Evolutionary conservation across 768 basidiomycete species (phyloP).

Genomic region (Multifurca ochricompacta): DNA sequence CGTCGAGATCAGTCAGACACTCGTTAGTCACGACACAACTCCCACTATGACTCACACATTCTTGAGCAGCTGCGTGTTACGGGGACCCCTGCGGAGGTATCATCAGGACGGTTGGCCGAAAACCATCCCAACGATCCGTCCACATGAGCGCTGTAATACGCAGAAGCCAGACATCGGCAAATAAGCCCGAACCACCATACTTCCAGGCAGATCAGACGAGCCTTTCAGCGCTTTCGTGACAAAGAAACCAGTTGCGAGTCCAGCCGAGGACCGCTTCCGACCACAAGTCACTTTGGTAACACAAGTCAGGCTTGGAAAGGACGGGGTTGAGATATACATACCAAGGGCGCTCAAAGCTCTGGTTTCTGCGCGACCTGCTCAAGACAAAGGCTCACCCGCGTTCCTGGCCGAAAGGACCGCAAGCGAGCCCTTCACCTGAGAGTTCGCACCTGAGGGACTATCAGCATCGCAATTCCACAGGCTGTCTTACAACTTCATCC

Average conservation of each 20-base stretch:
- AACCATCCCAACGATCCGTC: background rate
- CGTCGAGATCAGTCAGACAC: background rate
- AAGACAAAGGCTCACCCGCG: background rate
- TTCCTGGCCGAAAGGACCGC: slow-evolving; percentile 14
- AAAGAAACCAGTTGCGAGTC: background rate
- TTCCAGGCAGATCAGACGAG: background rate
- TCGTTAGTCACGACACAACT: background rate
- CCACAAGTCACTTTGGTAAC: background rate
- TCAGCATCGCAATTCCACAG: background rate
- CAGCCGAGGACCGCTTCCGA: slow-evolving; percentile 1
- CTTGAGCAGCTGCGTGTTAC: background rate
- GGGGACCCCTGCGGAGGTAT: background rate
- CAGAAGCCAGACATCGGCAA: background rate
- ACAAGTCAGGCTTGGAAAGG: background rate
- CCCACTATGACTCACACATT: background rate
- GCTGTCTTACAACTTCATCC: background rate
- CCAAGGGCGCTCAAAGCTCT: background rate
- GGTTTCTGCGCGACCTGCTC: background rate
- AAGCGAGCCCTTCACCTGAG: background rate
- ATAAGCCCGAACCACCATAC: too few species aligned
- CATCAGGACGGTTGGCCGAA: background rate
- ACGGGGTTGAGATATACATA: background rate
- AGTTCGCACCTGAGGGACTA: background rate
- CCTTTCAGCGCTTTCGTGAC: background rate
- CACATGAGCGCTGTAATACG: background rate